These are phyloP conservation scores for Straminergon stramineum DNA, from an alignment of 225 moss, liverwort and hornwort genomes.

Conservation along the genomic window DNA sequence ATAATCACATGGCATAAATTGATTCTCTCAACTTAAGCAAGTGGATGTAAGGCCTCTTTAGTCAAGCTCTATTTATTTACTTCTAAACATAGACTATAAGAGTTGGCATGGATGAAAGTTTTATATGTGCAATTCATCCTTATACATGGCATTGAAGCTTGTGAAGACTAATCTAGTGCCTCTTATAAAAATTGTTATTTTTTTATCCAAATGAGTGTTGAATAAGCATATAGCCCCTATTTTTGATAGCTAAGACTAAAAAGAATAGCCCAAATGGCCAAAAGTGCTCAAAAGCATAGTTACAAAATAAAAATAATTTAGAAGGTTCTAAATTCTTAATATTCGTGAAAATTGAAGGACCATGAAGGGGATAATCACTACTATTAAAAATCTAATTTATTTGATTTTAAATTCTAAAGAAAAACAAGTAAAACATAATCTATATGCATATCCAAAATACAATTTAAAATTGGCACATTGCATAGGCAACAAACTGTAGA, in stretches of 20 bases:
- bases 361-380: not conserved
- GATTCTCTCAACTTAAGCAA: not conserved
- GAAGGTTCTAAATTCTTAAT: not conserved
- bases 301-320: not conserved
- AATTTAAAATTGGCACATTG: not conserved
- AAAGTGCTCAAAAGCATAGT: not conserved
- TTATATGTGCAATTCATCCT: not conserved
- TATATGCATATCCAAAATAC: not conserved
- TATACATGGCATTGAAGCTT: not conserved
- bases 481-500: no score
- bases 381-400: not conserved
- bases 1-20: not conserved
- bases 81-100: not conserved
- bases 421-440: not conserved
- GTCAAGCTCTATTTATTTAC: not conserved
- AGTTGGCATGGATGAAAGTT: not conserved
- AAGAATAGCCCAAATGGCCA: not conserved
- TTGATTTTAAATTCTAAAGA: not conserved
- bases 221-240: no score
- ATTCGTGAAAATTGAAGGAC: not conserved
- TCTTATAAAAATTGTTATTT: not conserved
- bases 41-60: not conserved
- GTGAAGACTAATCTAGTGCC: not conserved
- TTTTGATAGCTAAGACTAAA: not conserved
- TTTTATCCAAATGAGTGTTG: not conserved